Evolutionary conservation across 768 basidiomycete species (phyloP).

Genomic region (Cubamyces sp.): DNA sequence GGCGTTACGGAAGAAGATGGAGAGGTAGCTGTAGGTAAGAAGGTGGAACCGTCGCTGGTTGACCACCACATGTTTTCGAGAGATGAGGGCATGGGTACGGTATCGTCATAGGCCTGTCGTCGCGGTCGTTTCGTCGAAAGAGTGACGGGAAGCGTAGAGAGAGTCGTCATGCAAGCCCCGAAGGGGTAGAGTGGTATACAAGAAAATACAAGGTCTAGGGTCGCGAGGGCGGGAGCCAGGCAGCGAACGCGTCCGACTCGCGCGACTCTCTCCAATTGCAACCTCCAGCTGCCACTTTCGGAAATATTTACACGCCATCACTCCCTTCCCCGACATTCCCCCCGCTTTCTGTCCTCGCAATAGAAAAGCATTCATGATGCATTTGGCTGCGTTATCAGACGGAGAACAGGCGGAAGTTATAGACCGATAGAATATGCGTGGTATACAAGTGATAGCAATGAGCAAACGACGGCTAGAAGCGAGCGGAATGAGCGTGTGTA

Average conservation of each 20-base stretch:
- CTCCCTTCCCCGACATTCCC: not conserved
- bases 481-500: constrained; percentile 16
- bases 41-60: constrained; percentile 29
- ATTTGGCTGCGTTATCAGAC: not conserved
- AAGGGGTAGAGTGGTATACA: constrained; percentile 11
- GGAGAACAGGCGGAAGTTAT: not conserved
- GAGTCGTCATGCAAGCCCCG: constrained; percentile 31
- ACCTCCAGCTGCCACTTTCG: constrained; percentile 15
- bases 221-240: not conserved
- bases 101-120: constrained; percentile 31
- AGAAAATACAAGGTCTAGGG: constrained; percentile 10
- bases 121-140: constrained; percentile 33
- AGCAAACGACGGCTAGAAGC: not conserved
- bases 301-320: constrained; percentile 20
- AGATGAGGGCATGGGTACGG: constrained; percentile 12
- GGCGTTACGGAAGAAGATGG: constrained; percentile 7
- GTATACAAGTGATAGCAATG: constrained; percentile 18
- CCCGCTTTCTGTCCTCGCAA: not conserved
- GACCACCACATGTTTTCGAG: constrained; percentile 30
- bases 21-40: constrained; percentile 22
- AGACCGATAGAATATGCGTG: constrained; percentile 7
- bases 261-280: constrained; percentile 1
- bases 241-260: constrained; percentile 1
- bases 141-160: constrained; percentile 25
- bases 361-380: not conserved